Evolutionary conservation across 2,329 filamentous ascomycete species (phyloP).

Genomic region (Penicillium concentricum): DNA sequence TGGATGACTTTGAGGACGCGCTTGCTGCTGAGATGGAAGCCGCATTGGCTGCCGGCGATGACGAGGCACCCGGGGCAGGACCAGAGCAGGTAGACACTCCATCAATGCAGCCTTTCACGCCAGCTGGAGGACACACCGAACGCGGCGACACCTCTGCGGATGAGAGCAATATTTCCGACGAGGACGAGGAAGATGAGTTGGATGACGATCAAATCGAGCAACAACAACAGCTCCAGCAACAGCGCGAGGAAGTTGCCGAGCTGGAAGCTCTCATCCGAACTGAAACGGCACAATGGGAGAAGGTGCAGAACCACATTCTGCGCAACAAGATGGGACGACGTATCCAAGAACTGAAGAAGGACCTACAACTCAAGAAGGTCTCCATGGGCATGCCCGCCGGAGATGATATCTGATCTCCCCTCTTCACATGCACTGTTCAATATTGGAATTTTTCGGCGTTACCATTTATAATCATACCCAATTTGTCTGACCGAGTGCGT

Average conservation of each 20-base stretch:
- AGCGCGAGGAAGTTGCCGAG: slow-evolving; percentile 46
- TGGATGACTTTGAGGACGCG: slow-evolving; percentile 41
- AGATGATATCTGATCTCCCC: slow-evolving; percentile 25
- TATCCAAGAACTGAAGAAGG: slow-evolving; percentile 45
- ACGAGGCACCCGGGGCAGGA: slow-evolving; percentile 23
- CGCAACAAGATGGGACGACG: slow-evolving; percentile 46
- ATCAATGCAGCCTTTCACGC: slow-evolving; percentile 32
- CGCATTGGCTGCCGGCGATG: slow-evolving; percentile 42
- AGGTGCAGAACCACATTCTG: slow-evolving; percentile 41
- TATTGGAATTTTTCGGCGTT: neutral
- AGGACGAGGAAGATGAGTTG: slow-evolving; percentile 38
- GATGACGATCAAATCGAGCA: slow-evolving; percentile 46
- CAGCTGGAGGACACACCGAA: slow-evolving; percentile 21
- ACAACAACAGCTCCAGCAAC: slow-evolving; percentile 44
- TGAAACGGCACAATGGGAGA: slow-evolving; percentile 42
- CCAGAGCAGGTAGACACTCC: slow-evolving; percentile 34
- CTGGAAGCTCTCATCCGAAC: slow-evolving; percentile 41
- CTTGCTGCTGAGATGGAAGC: slow-evolving; percentile 47
- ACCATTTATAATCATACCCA: slow-evolving; percentile 6
- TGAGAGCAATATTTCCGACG: slow-evolving; percentile 41
- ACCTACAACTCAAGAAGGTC: slow-evolving; percentile 45
- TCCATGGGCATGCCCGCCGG: slow-evolving; percentile 40
- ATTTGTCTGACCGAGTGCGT: neutral
- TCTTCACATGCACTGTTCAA: slow-evolving; percentile 29
- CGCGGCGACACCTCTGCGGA: slow-evolving; percentile 41